These are phyloP conservation scores for Colletotrichum somersetense DNA, from an alignment of 2,329 filamentous ascomycete species.

Conservation along the genomic window DNA sequence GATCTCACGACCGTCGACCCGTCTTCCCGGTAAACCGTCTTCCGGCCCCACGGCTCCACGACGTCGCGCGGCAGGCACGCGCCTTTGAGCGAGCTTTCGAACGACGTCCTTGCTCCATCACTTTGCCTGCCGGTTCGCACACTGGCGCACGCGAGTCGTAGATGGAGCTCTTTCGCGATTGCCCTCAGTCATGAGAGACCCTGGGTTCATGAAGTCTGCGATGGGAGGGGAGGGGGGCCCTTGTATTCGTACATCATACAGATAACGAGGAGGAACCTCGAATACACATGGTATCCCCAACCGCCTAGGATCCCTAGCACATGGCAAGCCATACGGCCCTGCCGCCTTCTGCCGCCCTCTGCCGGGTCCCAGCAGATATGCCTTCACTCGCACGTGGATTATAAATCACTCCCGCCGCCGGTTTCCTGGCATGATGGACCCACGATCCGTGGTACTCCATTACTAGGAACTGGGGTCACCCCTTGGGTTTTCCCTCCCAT, in stretches of 20 bases:
- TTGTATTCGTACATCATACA: not conserved
- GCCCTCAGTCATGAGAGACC: conserved; percentile 15
- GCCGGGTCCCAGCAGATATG: conserved; percentile 14
- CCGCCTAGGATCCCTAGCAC: not conserved
- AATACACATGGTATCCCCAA: conserved; percentile 1
- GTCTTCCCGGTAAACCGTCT: conserved; percentile 31
- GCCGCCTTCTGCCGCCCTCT: not conserved
- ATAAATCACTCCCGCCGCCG: conserved; percentile 31
- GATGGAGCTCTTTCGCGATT: not conserved
- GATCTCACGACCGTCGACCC: conserved; percentile 25
- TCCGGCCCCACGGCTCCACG: conserved; percentile 29
- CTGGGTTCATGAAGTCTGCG: not conserved
- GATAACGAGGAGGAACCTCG: not conserved
- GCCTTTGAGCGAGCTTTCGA: conserved; percentile 8
- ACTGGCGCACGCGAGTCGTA: conserved; percentile 12
- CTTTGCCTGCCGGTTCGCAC: conserved; percentile 3
- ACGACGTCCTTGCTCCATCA: not conserved
- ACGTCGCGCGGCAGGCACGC: conserved; percentile 25
- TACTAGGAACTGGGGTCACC: conserved; percentile 12
- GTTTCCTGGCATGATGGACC: conserved; percentile 28
- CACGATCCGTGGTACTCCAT: conserved; percentile 28
- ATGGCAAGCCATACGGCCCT: conserved; percentile 10
- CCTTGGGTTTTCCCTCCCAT: conserved; percentile 5
- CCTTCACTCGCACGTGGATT: conserved; percentile 36
- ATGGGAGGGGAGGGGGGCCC: not conserved